Percentiles rank a stretch among this genome's conserved stretches.
Evolutionary conservation across 495 filamentous ascomycete genomes (phyloP).

Genomic region (Niebla homalea): DNA sequence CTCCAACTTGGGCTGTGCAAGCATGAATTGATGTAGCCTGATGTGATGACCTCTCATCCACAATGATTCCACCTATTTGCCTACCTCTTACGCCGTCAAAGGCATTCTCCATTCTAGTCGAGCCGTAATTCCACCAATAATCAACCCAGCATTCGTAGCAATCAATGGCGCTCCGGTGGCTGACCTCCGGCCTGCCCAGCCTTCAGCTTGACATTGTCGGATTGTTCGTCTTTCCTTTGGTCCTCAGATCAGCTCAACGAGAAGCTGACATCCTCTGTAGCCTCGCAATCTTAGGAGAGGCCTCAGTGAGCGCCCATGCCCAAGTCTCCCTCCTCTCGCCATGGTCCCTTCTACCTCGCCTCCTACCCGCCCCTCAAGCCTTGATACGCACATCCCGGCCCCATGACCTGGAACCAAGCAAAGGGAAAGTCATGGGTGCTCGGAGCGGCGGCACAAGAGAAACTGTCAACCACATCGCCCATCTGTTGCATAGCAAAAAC

Average conservation of each 20-base stretch:
- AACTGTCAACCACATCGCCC: slow-evolving; percentile 14
- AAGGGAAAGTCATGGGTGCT: slow-evolving; percentile 14
- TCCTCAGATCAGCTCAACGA: background rate
- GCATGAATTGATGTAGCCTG: too few relatives aligned
- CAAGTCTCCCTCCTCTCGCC: slow-evolving; percentile 25
- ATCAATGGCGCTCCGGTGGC: background rate
- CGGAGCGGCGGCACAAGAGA: slow-evolving; percentile 10
- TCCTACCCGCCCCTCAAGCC: slow-evolving; percentile 55
- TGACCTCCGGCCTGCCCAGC: slow-evolving; percentile 1
- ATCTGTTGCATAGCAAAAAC: slow-evolving; percentile 15
- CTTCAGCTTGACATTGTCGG: slow-evolving; percentile 19
- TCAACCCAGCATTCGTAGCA: too few relatives aligned
- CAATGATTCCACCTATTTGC: too few relatives aligned
- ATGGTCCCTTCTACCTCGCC: slow-evolving; percentile 34
- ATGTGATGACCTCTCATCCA: too few relatives aligned
- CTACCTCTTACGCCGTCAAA: too few relatives aligned
- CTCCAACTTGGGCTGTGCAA: too few relatives aligned
- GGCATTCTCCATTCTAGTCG: too few relatives aligned
- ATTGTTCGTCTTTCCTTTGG: slow-evolving; percentile 8
- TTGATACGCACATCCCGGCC: slow-evolving; percentile 45
- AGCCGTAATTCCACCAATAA: too few relatives aligned
- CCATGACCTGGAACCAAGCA: slow-evolving; percentile 22
- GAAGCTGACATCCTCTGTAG: background rate
- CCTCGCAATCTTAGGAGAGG: slow-evolving; percentile 17
- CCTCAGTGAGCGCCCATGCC: slow-evolving; percentile 17